phyloP scores from a whole-genome alignment of 345 rosid genomes.

The Durio zibethinus region DNA sequence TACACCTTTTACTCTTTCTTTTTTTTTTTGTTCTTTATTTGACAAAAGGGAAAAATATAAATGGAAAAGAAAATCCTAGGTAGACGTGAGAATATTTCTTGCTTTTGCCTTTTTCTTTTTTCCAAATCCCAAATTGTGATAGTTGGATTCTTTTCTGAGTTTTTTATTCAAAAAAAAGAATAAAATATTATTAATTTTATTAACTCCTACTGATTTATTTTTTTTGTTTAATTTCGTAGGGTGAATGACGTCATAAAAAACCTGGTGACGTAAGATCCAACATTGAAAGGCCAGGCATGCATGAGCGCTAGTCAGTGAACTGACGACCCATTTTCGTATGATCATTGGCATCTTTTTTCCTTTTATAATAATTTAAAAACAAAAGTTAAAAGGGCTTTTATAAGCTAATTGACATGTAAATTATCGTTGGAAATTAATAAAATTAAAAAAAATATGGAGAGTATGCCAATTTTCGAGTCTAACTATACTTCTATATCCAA shows the following conservation, averaged over 20 bases:
- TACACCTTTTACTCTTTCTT: background rate
- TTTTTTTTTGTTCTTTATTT: background rate
- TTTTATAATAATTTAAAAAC: no score
- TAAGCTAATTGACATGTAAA: no score
- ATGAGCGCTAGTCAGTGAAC: background rate
- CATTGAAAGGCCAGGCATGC: background rate
- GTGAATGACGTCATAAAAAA: slow-evolving; percentile 1
- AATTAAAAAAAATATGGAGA: no score
- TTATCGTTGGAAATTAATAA: no score
- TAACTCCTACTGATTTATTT: background rate
- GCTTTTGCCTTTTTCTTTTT: slow-evolving; percentile 8
- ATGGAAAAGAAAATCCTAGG: slow-evolving; percentile 21
- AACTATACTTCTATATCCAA: no score
- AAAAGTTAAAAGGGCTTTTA: no score
- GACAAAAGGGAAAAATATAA: background rate
- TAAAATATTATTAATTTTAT: background rate
- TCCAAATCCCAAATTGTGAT: slow-evolving; percentile 31
- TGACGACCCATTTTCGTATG: no score
- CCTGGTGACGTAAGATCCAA: background rate
- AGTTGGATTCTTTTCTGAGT: background rate
- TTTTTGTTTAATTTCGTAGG: background rate
- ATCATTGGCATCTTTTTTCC: background rate
- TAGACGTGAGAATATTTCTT: slow-evolving; percentile 32
- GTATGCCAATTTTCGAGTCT: no score
- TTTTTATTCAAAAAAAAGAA: background rate